Evolutionary conservation across 139 green algal species (phyloP).

Genomic region (Micromonas pusilla): DNA sequence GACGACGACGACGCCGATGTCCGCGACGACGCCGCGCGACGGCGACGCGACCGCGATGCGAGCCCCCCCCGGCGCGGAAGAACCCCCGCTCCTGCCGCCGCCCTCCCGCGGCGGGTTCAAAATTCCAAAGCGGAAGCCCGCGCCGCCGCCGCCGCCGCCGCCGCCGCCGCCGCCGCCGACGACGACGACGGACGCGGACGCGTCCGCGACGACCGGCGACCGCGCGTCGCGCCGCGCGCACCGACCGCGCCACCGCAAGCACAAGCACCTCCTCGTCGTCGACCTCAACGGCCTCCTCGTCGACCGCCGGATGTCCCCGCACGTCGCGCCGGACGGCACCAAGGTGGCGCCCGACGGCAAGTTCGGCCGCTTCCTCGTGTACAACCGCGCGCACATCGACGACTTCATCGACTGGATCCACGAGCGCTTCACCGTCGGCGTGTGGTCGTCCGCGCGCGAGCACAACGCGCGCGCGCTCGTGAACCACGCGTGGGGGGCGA

Average conservation of each 20-base stretch:
- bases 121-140: too few relatives aligned
- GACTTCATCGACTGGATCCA: conserved; percentile 1
- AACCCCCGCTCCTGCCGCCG: too few relatives aligned
- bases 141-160: too few relatives aligned
- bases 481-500: neutral
- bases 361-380: conserved; percentile 16
- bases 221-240: neutral
- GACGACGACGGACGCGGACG: neutral
- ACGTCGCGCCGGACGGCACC: neutral
- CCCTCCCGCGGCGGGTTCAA: too few relatives aligned
- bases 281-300: conserved; percentile 26
- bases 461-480: conserved; percentile 5
- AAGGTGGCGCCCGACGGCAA: neutral
- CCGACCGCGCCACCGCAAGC: neutral
- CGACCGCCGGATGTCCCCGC: neutral
- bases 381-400: conserved; percentile 12
- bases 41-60: too few relatives aligned
- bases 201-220: neutral
- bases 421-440: conserved; percentile 10
- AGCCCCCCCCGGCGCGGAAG: too few relatives aligned
- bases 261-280: conserved; percentile 1
- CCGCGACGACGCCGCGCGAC: too few relatives aligned
- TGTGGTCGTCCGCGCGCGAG: conserved; percentile 8
- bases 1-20: too few relatives aligned
- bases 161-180: neutral